Evolutionary conservation across 1,284 basidiomycete genomes (phyloP), one percentile per base, ranked within the genome.

Genomic region (Hymenochaete sp.): DNA sequence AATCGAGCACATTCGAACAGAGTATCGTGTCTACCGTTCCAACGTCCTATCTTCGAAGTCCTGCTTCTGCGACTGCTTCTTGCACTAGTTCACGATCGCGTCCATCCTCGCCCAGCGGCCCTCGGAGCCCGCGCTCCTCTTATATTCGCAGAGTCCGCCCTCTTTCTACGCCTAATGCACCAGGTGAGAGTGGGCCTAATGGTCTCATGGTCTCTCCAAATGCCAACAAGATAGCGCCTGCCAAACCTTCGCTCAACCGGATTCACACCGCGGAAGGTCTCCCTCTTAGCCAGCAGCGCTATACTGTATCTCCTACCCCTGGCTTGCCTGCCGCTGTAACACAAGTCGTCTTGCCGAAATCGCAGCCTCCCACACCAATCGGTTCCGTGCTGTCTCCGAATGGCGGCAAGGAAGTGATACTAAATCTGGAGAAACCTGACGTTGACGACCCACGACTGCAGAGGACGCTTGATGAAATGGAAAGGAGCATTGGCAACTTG

Each of bases 381-480:
- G n/a, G n/a, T n/a, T n/a, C n/a, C n/a, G n/a, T n/a, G n/a, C 35
- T 37, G 22, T 14, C 42, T n/a, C 38, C 27, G 7, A 27, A 41
- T 41, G 4, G 47, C 44, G 26, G 50, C 55, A 26, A 42, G 31
- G 35, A 26, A 24, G 39, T 8, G 9, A n/a, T 62, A 14, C 59
- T 63, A 19, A 48, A 59, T 21, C 55, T 65, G 21, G 56, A 55
- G 9, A 67, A 71, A 2, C 72, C 70, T 1, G 60, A 59, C 43
- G 64, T 65, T 7, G 56, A 59, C 3, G 66, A 73, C 41, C 62
- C 62, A 16, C 65, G 65, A 33, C 51, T 67, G 29, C 69, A 68
- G 54, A 59, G 59, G 31, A 67, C 66, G 13, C 59, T 70, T 33
- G 68, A 75, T 45, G 67, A 70, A 16, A 62, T 70, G 43, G 64